These are phyloP conservation scores for Graphilbum ipis-grandicollis DNA, from an alignment of 2,329 filamentous ascomycete species.

Conservation along the genomic window DNA sequence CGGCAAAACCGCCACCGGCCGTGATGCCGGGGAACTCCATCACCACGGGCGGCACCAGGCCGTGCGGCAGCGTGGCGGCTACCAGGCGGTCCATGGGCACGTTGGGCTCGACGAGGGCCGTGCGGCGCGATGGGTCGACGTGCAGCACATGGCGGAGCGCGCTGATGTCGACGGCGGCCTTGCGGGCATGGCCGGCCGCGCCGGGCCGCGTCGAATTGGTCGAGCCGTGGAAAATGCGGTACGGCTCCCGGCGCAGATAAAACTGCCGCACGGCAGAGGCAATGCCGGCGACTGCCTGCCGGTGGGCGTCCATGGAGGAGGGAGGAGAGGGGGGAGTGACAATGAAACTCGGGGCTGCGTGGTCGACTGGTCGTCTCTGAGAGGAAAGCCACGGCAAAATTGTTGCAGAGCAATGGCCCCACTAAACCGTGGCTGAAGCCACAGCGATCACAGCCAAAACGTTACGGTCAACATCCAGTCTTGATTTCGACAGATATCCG, in stretches of 20 bases:
- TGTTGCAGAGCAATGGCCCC: too few species aligned
- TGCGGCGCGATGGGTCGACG: slow-evolving; percentile 36
- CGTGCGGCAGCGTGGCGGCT: slow-evolving; percentile 41
- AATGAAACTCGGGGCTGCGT: too few species aligned
- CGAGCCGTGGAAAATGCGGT: slow-evolving; percentile 61
- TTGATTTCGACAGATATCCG: too few species aligned
- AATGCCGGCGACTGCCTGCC: slow-evolving; percentile 27
- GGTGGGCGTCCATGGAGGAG: slow-evolving; percentile 28
- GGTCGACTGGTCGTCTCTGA: too few species aligned
- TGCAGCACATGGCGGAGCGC: slow-evolving; percentile 43
- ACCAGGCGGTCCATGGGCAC: slow-evolving; percentile 59
- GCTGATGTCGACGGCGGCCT: slow-evolving; percentile 40
- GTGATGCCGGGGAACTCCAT: slow-evolving; percentile 68
- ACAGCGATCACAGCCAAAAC: too few species aligned
- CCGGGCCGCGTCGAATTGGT: slow-evolving; percentile 56
- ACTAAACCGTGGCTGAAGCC: too few species aligned
- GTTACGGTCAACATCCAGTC: too few species aligned
- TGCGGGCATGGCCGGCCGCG: slow-evolving; percentile 12
- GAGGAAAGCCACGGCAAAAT: too few species aligned
- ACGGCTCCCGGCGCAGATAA: slow-evolving; percentile 35
- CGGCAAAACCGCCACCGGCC: slow-evolving; percentile 52
- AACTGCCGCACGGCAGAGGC: slow-evolving; percentile 28
- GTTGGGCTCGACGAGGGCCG: slow-evolving; percentile 57
- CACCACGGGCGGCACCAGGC: slow-evolving; percentile 50
- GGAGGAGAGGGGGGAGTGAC: background rate